Conservation (phyloP, 2,329 filamentous ascomycete species). For the Endoconidiophora polonica region DNA sequence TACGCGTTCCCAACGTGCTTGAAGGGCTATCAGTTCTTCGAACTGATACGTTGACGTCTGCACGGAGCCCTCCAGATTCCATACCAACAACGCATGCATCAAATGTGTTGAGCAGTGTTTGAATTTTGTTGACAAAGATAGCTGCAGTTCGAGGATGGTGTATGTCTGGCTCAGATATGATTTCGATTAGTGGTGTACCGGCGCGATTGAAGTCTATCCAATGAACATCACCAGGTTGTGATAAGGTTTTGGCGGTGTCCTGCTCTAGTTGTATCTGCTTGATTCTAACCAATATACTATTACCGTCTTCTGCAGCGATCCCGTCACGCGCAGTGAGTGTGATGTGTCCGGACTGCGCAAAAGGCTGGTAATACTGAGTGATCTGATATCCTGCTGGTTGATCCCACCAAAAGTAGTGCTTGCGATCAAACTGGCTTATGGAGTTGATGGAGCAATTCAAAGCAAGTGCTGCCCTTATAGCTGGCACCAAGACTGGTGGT, state of each 20-base stretch:
- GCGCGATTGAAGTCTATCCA: constrained; percentile 91
- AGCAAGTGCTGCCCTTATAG: constrained; percentile 74
- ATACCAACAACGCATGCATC: constrained; percentile 82
- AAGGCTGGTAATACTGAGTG: constrained; percentile 77
- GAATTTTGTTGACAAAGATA: constrained; percentile 76
- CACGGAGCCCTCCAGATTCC: constrained; percentile 79
- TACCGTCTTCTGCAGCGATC: constrained; percentile 56
- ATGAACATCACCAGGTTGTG: constrained; percentile 54
- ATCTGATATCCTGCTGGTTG: constrained; percentile 95
- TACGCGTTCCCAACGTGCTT: constrained; percentile 56
- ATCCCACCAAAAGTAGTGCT: constrained; percentile 99
- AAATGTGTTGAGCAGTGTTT: constrained; percentile 60
- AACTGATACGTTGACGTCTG: constrained; percentile 91
- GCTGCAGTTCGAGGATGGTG: constrained; percentile 77
- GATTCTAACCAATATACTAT: constrained; percentile 59
- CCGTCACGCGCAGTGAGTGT: constrained; percentile 59
- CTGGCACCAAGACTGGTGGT: constrained; percentile 65
- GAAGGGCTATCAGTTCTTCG: constrained; percentile 30
- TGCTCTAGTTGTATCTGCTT: constrained; percentile 95
- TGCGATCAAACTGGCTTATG: constrained; percentile 76
- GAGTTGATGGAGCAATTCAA: constrained; percentile 63
- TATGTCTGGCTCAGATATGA: constrained; percentile 82
- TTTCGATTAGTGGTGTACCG: constrained; percentile 79
- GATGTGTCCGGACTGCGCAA: constrained; percentile 55
- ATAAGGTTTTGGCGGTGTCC: constrained; percentile 86